These are phyloP conservation scores for Phialophora tarda DNA, from an alignment of 2,329 filamentous ascomycete genomes.

Conservation along the genomic window DNA sequence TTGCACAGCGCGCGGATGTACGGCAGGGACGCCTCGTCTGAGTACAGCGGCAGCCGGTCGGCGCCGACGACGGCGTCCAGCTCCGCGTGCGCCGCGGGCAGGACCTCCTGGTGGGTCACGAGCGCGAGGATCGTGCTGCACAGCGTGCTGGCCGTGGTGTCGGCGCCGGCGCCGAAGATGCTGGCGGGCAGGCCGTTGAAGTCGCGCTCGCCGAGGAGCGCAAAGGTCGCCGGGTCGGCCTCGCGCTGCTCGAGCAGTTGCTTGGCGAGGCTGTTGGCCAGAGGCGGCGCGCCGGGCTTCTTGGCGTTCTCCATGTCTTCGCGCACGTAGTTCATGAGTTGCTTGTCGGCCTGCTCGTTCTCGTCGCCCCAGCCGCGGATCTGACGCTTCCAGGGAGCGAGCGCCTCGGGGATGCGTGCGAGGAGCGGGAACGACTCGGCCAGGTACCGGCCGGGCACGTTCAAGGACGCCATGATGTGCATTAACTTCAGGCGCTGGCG, in stretches of 20 bases:
- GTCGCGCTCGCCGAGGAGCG: conserved; percentile 49
- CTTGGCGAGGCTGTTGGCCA: conserved; percentile 54
- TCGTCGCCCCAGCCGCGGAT: conserved; percentile 40
- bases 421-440: conserved; percentile 45
- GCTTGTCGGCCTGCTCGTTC: conserved; percentile 41
- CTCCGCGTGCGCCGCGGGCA: conserved; percentile 42
- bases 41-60: conserved; percentile 45
- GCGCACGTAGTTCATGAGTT: conserved; percentile 49
- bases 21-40: conserved; percentile 46
- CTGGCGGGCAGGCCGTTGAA: conserved; percentile 46
- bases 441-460: conserved; percentile 48
- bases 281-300: conserved; percentile 33
- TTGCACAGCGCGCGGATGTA: conserved; percentile 50
- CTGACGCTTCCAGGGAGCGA: conserved; percentile 45
- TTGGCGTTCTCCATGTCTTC: conserved; percentile 43
- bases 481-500: conserved; percentile 45
- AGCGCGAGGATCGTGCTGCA: conserved; percentile 43
- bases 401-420: conserved; percentile 40
- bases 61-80: conserved; percentile 46
- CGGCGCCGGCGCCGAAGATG: conserved; percentile 44
- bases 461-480: conserved; percentile 46
- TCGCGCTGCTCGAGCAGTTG: conserved; percentile 49
- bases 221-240: conserved; percentile 43
- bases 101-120: conserved; percentile 40
- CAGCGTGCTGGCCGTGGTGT: conserved; percentile 44